Base-by-base conservation (phyloP, 163 green algal species). In the Smithsoniella earleae region DNA sequence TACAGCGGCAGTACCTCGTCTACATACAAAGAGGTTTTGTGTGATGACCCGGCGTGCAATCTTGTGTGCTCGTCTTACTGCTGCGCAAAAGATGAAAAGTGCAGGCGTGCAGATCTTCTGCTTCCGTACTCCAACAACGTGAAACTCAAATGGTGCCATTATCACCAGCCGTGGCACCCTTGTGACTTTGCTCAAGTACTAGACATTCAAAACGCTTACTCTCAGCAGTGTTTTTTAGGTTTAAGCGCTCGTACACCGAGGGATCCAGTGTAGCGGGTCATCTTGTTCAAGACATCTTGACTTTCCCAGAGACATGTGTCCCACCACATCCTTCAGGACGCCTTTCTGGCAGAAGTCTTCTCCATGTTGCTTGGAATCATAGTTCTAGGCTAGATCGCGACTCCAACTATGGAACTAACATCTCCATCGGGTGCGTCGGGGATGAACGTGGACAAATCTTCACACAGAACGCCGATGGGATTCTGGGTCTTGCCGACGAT, bases 361-460 rank as follows among this genome's bases (percentile, higher is more conserved):
- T 69, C 16, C 58, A 18, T 40, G 58, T 69, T 43, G 20, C 58
- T 22, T 69, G n/a, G n/a, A n/a, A n/a, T n/a, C n/a, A n/a, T n/a
- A n/a, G n/a, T n/a, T n/a, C n/a, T n/a, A n/a, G n/a, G n/a, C n/a
- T n/a, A n/a, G n/a, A n/a, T n/a, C n/a, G n/a, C n/a, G n/a, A n/a
- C n/a, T n/a, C n/a, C n/a, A n/a, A n/a, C n/a, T n/a, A n/a, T n/a
- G n/a, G n/a, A n/a, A n/a, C n/a, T n/a, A n/a, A n/a, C n/a, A n/a
- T n/a, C n/a, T n/a, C n/a, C n/a, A n/a, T 69, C 43, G 58, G 58
- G 10, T 69, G 58, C 43, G 58, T 43, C 25, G 43, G 22, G 10
- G 18, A 43, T 38, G 58, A 69, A 33, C 27, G 27, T 38, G 58
- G 58, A 3, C 27, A 69, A 33, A 40, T 69, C 10, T 69, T 45